Percentiles rank a stretch among this genome's conserved stretches.
Evolutionary conservation across 2,329 filamentous ascomycete species (phyloP).

Genomic region (Fusarium continuum): DNA sequence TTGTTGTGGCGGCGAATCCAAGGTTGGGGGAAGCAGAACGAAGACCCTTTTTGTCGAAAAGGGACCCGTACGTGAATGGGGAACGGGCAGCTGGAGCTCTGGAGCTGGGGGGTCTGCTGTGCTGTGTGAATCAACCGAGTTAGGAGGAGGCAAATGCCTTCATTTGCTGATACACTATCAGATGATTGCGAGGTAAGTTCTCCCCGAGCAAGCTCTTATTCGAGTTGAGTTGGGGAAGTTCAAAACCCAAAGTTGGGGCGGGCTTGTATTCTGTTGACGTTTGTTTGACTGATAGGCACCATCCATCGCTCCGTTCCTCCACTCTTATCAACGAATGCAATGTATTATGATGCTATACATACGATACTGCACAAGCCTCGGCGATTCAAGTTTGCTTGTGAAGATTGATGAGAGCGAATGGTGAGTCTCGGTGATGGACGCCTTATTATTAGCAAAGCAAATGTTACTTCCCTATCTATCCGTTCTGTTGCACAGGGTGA

Average conservation of each 20-base stretch:
- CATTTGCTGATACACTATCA: conserved; percentile 4
- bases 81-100: conserved; percentile 11
- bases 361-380: conserved; percentile 19
- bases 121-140: conserved; percentile 13
- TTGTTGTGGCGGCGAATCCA: conserved; percentile 27
- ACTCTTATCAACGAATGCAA: neutral
- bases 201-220: neutral
- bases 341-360: neutral
- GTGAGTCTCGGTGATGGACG: neutral
- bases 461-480: neutral
- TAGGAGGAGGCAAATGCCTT: conserved; percentile 12
- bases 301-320: neutral
- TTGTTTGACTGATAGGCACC: conserved; percentile 18
- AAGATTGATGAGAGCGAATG: conserved; percentile 35
- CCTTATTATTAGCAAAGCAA: neutral
- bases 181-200: neutral
- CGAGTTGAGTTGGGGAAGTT: conserved; percentile 11
- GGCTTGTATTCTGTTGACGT: conserved; percentile 30
- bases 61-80: neutral
- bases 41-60: conserved; percentile 6
- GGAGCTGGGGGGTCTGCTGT: too few relatives aligned
- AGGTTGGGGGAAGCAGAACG: conserved; percentile 25
- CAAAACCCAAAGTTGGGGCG: conserved; percentile 27
- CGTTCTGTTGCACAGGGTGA: neutral
- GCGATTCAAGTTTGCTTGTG: conserved; percentile 31